These are phyloP conservation scores for Didymella pomorum DNA, from an alignment of 2,329 filamentous ascomycete species.

Conservation along the genomic window DNA sequence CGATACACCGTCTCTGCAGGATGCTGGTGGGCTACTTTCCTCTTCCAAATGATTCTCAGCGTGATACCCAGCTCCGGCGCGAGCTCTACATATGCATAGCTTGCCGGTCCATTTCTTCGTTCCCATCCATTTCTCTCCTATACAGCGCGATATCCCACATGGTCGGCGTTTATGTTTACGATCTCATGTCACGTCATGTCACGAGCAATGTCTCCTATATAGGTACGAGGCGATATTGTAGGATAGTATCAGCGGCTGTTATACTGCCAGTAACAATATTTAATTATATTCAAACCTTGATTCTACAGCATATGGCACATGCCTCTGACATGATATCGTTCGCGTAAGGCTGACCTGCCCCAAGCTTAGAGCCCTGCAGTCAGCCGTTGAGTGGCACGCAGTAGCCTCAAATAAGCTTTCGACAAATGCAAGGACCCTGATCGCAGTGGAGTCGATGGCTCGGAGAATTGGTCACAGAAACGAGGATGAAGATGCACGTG, in stretches of 20 bases:
- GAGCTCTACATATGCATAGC: conserved; percentile 35
- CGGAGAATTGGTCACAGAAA: conserved; percentile 18
- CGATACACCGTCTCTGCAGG: conserved; percentile 40
- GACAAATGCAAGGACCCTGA: conserved; percentile 10
- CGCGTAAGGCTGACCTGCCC: background rate
- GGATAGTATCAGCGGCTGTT: conserved; percentile 3
- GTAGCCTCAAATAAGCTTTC: conserved; percentile 22
- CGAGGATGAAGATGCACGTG: conserved; percentile 9
- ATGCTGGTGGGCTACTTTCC: conserved; percentile 46
- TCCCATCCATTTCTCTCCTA: conserved; percentile 9
- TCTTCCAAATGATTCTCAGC: conserved; percentile 28
- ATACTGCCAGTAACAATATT: background rate
- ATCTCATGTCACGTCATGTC: conserved; percentile 26
- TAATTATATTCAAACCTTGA: background rate
- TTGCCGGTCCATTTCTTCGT: conserved; percentile 24
- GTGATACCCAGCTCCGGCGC: conserved; percentile 46
- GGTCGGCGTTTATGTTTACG: conserved; percentile 29
- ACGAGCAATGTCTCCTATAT: conserved; percentile 4
- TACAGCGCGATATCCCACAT: conserved; percentile 33
- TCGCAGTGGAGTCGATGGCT: conserved; percentile 11
- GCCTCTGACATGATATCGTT: background rate
- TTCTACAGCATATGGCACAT: background rate
- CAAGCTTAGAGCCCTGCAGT: conserved; percentile 6
- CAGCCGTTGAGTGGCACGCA: conserved; percentile 9
- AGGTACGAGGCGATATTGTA: conserved; percentile 9